Evolutionary conservation across 352 stramenopile species (phyloP).

Genomic region (Pythium brassicae): DNA sequence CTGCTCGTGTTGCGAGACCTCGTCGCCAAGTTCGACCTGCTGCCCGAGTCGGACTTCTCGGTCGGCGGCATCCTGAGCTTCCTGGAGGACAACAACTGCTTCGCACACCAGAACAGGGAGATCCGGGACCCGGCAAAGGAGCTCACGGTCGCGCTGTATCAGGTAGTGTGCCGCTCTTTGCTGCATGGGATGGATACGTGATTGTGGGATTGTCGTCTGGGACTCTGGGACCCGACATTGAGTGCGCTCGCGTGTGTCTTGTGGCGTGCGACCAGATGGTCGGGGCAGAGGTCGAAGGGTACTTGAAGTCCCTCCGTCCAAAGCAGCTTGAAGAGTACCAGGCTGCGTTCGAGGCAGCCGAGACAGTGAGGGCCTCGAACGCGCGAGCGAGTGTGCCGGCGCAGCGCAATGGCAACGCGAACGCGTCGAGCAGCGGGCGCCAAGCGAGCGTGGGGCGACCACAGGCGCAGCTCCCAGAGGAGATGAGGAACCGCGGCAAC

Average conservation of each 20-base stretch:
- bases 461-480: slow-evolving; percentile 11
- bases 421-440: neutral
- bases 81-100: slow-evolving; percentile 78
- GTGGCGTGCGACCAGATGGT: slow-evolving; percentile 31
- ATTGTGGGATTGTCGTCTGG: neutral
- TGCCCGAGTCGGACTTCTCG: slow-evolving; percentile 46
- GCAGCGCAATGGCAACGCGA: slow-evolving; percentile 5
- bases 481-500: slow-evolving; percentile 27
- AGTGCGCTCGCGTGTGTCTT: no score
- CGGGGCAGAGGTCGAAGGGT: slow-evolving; percentile 64
- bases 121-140: slow-evolving; percentile 88
- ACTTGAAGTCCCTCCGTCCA: slow-evolving; percentile 74
- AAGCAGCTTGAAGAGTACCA: slow-evolving; percentile 93
- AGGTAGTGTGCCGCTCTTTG: slow-evolving; percentile 10
- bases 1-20: slow-evolving; percentile 60
- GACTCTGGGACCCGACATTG: no score
- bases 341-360: slow-evolving; percentile 71
- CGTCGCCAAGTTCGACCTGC: slow-evolving; percentile 46
- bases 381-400: slow-evolving; percentile 11
- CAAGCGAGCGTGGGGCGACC: slow-evolving; percentile 8
- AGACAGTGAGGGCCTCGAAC: slow-evolving; percentile 34
- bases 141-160: slow-evolving; percentile 74
- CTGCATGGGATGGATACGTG: no score
- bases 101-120: slow-evolving; percentile 84
- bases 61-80: slow-evolving; percentile 68